Percentiles rank a stretch among this genome's conserved stretches.
Conservation (phyloP, 2,329 filamentous ascomycete species). For the Fusarium graminum region DNA sequence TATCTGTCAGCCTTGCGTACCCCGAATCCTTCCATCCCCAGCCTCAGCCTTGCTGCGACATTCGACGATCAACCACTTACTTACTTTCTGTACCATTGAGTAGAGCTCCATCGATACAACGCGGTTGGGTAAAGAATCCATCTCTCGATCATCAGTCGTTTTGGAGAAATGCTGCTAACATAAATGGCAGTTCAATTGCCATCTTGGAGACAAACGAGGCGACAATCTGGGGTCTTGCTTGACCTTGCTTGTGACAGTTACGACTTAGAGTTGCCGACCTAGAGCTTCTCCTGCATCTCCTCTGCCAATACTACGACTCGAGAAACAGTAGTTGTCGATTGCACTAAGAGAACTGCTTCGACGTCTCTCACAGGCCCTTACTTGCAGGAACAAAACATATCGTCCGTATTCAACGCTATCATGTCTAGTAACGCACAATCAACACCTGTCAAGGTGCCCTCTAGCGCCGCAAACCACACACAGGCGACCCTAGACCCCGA, state of each 20-base stretch:
- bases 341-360: not conserved
- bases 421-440: constrained; percentile 64
- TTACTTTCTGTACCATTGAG: constrained; percentile 14
- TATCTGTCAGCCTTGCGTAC: constrained; percentile 42
- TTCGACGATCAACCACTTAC: constrained; percentile 23
- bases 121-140: constrained; percentile 1
- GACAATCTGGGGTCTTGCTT: constrained; percentile 1
- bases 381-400: constrained; percentile 3
- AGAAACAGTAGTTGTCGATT: not conserved
- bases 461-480: constrained; percentile 70
- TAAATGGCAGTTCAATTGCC: not conserved
- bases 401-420: constrained; percentile 16
- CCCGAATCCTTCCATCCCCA: constrained; percentile 38
- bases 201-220: not conserved
- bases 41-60: constrained; percentile 47
- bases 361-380: not conserved
- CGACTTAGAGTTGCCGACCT: constrained; percentile 16
- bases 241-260: constrained; percentile 4
- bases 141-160: fast-evolving
- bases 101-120: constrained; percentile 9
- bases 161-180: constrained; percentile 2
- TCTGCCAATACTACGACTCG: not conserved
- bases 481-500: constrained; percentile 72
- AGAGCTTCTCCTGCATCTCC: not conserved
- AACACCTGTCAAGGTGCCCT: constrained; percentile 71